Evolutionary conservation across 257 asterid genomes (phyloP).

Genomic region (Perilla frutescens): DNA sequence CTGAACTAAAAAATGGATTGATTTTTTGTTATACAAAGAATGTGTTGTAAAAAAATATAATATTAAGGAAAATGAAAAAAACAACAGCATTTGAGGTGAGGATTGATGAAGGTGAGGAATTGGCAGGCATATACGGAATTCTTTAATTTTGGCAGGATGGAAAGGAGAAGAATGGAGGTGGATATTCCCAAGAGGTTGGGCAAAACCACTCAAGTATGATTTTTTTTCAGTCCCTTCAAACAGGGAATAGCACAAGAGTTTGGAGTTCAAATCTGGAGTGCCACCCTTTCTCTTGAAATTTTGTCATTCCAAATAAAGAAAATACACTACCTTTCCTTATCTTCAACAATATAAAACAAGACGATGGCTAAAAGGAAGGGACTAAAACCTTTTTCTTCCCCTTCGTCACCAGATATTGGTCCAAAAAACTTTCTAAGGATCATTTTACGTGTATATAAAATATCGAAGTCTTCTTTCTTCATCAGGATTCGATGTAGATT

Average conservation of each 20-base stretch:
- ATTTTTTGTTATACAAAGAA: too few species aligned
- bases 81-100: not conserved
- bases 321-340: not conserved
- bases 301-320: not conserved
- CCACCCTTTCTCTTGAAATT: not conserved
- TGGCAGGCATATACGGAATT: not conserved
- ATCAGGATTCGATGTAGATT: not conserved
- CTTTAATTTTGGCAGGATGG: not conserved
- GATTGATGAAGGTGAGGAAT: too few species aligned
- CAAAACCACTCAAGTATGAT: not conserved
- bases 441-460: not conserved
- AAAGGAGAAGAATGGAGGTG: not conserved
- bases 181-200: slow-evolving; percentile 7
- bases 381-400: not conserved
- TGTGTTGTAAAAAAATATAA: not conserved
- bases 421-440: not conserved
- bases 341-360: not conserved
- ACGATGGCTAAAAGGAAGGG: not conserved
- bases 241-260: not conserved
- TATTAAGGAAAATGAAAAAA: too few species aligned
- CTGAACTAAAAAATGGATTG: too few species aligned
- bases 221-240: not conserved
- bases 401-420: not conserved
- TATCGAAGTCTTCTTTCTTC: not conserved
- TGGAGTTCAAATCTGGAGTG: not conserved